phyloP scores from a whole-genome alignment of 2,329 filamentous ascomycete species.

The Amauroascus niger region DNA sequence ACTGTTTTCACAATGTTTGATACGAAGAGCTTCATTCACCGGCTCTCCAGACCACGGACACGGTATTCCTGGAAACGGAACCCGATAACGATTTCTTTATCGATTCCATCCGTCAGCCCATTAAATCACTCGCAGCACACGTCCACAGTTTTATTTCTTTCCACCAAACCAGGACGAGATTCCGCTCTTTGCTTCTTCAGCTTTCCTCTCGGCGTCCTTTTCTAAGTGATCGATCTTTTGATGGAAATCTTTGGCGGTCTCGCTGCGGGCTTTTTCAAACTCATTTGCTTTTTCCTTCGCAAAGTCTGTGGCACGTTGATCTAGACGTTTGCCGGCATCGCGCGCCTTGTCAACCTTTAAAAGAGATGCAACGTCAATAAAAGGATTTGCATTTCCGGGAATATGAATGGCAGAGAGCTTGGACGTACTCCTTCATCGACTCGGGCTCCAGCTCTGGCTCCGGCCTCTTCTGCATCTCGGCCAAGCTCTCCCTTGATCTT shows the following conservation, averaged over 20 bases:
- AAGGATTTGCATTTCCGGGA: not conserved
- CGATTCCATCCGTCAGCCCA: not conserved
- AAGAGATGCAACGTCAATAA: slow-evolving; percentile 16
- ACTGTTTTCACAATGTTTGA: not conserved
- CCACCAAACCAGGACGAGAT: slow-evolving; percentile 77
- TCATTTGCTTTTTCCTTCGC: slow-evolving; percentile 49
- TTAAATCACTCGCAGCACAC: not conserved
- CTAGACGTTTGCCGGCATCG: slow-evolving; percentile 45
- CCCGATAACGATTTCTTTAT: not conserved
- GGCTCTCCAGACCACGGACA: not conserved
- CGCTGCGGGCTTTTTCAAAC: slow-evolving; percentile 55
- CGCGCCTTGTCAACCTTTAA: slow-evolving; percentile 54
- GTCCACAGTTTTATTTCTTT: slow-evolving; percentile 14
- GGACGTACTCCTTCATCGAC: slow-evolving; percentile 58
- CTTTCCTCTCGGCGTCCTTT: slow-evolving; percentile 66
- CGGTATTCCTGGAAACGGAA: not conserved
- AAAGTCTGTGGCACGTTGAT: slow-evolving; percentile 50
- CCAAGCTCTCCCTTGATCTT: slow-evolving; percentile 56
- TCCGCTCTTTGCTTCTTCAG: slow-evolving; percentile 72
- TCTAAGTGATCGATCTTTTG: slow-evolving; percentile 65
- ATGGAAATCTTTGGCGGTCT: slow-evolving; percentile 47
- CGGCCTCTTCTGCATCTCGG: slow-evolving; percentile 53
- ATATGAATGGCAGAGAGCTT: not conserved
- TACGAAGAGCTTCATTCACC: not conserved
- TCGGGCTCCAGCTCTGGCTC: slow-evolving; percentile 53